Evolutionary conservation across 1,139 yeast genomes (phyloP).

Genomic region (Insectozyma bohioensis): DNA sequence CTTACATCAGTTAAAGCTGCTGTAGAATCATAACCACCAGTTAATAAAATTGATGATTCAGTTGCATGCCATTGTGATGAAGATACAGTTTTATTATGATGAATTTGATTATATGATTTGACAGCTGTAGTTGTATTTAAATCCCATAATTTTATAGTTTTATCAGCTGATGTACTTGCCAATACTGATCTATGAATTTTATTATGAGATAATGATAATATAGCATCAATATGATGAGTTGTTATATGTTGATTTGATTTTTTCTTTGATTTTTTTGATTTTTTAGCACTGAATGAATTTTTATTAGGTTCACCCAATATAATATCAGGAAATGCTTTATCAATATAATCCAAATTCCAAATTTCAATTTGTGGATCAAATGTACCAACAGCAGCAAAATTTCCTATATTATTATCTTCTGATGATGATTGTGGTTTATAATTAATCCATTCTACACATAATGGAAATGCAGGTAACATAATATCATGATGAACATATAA

Average conservation of each 20-base stretch:
- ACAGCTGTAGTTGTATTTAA: constrained; percentile 73
- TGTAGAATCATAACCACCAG: constrained; percentile 90
- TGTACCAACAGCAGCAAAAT: constrained; percentile 94
- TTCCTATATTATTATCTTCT: constrained; percentile 55
- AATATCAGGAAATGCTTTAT: constrained; percentile 92
- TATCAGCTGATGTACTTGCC: constrained; percentile 94
- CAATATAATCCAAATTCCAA: constrained; percentile 92
- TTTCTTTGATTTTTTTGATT: constrained; percentile 51
- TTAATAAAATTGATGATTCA: constrained; percentile 76
- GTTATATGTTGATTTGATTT: constrained; percentile 54
- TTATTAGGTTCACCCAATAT: constrained; percentile 79
- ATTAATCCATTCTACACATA: constrained; percentile 94
- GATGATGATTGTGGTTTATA: constrained; percentile 54
- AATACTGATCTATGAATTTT: constrained; percentile 77
- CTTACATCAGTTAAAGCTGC: constrained; percentile 85
- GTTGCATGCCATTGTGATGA: constrained; percentile 81
- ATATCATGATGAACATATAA: constrained; percentile 94
- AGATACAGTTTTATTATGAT: constrained; percentile 74
- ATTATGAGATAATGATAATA: constrained; percentile 83
- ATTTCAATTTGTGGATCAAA: constrained; percentile 97
- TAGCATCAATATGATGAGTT: constrained; percentile 92
- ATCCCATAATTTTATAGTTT: constrained; percentile 95
- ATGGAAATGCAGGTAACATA: constrained; percentile 96
- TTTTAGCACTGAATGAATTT: constrained; percentile 41
- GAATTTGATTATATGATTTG: constrained; percentile 60